phyloP scores from a whole-genome alignment of 768 basidiomycete genomes.

The Naganishia vaughanmartiniae region DNA sequence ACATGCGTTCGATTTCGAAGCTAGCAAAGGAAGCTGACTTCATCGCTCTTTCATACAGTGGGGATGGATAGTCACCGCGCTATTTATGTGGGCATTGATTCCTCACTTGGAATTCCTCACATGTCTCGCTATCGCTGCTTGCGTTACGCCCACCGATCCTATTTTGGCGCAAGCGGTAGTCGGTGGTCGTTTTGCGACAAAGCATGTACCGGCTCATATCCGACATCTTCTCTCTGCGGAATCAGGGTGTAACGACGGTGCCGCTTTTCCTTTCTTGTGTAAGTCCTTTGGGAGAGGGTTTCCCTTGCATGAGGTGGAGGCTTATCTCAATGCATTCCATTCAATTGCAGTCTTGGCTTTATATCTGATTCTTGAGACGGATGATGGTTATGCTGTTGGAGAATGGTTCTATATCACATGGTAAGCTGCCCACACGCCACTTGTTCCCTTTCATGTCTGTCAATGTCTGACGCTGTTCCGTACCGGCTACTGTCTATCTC shows the following conservation, averaged over 20 bases:
- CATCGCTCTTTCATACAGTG: constrained; percentile 63
- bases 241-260: constrained; percentile 93
- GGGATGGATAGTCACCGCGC: constrained; percentile 91
- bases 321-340: no score
- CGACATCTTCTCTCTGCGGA: constrained; percentile 81
- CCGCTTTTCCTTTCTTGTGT: constrained; percentile 88
- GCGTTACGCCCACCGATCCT: constrained; percentile 90
- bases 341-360: constrained; percentile 59
- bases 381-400: constrained; percentile 64
- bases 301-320: not conserved
- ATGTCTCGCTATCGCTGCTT: constrained; percentile 83
- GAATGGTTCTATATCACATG: constrained; percentile 81
- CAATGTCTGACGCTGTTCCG: not conserved
- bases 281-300: not conserved
- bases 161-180: constrained; percentile 88
- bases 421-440: constrained; percentile 59
- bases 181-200: constrained; percentile 95
- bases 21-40: not conserved
- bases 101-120: constrained; percentile 86
- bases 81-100: constrained; percentile 82
- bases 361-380: constrained; percentile 72
- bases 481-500: not conserved
- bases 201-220: constrained; percentile 77
- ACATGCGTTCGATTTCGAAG: not conserved
- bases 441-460: constrained; percentile 24